Evolutionary conservation across 2,329 filamentous ascomycete species (phyloP).

Genomic region (Microdochium bolleyi): DNA sequence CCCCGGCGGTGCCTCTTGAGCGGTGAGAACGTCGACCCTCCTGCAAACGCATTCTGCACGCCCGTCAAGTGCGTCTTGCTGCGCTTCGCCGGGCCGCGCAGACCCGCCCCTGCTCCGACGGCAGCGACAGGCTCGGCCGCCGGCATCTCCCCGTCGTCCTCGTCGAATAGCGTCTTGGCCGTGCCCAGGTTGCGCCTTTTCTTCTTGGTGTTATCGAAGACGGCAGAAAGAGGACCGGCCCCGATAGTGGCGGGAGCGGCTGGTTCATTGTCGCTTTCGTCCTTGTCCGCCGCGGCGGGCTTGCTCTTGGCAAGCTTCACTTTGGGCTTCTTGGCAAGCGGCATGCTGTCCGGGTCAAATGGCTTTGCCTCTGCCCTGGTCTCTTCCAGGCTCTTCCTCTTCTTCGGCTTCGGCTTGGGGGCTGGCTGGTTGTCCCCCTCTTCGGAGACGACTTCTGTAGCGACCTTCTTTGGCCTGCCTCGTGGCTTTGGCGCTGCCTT

Average conservation of each 20-base stretch:
- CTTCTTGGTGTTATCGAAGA: slow-evolving; percentile 37
- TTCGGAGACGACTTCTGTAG: slow-evolving; percentile 34
- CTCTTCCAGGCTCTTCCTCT: slow-evolving; percentile 1
- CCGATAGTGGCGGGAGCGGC: not conserved
- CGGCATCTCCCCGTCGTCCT: slow-evolving; percentile 52
- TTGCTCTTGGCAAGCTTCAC: not conserved
- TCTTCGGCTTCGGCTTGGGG: not conserved
- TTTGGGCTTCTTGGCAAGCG: not conserved
- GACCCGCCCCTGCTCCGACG: slow-evolving; percentile 11
- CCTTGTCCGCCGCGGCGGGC: not conserved
- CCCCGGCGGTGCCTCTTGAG: slow-evolving; percentile 63
- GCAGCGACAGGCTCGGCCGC: slow-evolving; percentile 15
- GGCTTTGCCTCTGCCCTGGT: slow-evolving; percentile 2
- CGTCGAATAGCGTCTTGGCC: slow-evolving; percentile 63
- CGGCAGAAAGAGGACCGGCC: not conserved
- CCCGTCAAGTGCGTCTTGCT: slow-evolving; percentile 29
- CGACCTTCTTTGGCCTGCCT: slow-evolving; percentile 37
- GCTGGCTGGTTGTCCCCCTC: slow-evolving; percentile 34
- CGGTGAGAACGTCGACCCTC: slow-evolving; percentile 55
- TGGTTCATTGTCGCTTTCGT: slow-evolving; percentile 19
- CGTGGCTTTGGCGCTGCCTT: slow-evolving; percentile 28
- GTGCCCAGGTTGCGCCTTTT: slow-evolving; percentile 68
- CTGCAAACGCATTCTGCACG: slow-evolving; percentile 39
- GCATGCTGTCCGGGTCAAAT: not conserved
- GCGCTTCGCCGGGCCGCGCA: slow-evolving; percentile 11